Conservation (phyloP, 2,329 filamentous ascomycete species). For the Diaporthe australafricana region DNA sequence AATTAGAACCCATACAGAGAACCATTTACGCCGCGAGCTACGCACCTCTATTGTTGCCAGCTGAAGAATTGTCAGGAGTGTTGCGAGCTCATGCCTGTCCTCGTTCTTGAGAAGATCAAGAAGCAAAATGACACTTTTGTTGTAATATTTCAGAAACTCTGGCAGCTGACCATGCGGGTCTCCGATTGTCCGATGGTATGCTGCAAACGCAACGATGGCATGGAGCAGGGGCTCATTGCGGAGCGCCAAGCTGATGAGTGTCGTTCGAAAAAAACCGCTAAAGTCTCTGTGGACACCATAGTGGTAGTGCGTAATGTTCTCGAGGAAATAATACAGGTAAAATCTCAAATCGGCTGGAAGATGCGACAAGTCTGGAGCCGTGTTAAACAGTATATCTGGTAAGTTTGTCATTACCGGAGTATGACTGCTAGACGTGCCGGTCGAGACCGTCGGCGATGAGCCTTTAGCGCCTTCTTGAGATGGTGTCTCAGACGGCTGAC, state of each 20-base stretch:
- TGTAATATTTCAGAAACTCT: conserved; percentile 90
- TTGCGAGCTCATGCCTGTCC: conserved; percentile 78
- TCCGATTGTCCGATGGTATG: conserved; percentile 83
- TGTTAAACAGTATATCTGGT: conserved; percentile 45
- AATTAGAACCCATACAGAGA: conserved; percentile 42
- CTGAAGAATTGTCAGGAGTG: conserved; percentile 88
- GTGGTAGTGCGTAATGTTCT: conserved; percentile 83
- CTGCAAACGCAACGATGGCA: conserved; percentile 87
- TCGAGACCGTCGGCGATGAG: conserved; percentile 65
- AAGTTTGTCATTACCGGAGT: conserved; percentile 46
- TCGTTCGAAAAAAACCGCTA: conserved; percentile 78
- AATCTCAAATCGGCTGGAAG: conserved; percentile 78
- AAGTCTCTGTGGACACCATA: conserved; percentile 82
- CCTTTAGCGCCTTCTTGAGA: conserved; percentile 63
- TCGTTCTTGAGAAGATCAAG: conserved; percentile 77
- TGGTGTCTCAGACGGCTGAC: conserved; percentile 64
- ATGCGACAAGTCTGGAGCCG: conserved; percentile 62
- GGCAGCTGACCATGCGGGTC: conserved; percentile 79
- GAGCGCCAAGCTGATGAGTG: conserved; percentile 78
- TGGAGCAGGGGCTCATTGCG: conserved; percentile 84
- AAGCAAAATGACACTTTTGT: conserved; percentile 84
- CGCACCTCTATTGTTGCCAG: conserved; percentile 90
- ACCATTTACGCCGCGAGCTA: background rate
- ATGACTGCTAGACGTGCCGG: conserved; percentile 53
- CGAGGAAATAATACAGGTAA: conserved; percentile 82